Conservation (phyloP, 2,329 filamentous ascomycete genomes). For the Diaporthe citriasiana region DNA sequence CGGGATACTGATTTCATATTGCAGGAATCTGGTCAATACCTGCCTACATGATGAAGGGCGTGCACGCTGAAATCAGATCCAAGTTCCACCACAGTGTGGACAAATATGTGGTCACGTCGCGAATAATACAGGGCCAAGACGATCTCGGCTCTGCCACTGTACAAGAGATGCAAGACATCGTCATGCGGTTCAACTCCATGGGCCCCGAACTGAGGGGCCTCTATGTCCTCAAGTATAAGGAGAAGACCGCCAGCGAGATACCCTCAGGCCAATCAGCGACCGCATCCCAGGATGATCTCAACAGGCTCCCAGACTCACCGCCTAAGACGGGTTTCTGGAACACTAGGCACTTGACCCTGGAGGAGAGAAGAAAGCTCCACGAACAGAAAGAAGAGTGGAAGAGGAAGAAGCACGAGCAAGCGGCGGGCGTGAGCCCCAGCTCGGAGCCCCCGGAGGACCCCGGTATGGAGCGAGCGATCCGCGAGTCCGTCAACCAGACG, state of each 20-base stretch:
- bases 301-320: conserved; percentile 38
- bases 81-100: conserved; percentile 78
- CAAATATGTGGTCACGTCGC: conserved; percentile 84
- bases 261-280: conserved; percentile 45
- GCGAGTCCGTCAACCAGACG: conserved; percentile 76
- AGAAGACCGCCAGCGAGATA: conserved; percentile 54
- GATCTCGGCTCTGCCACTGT: conserved; percentile 69
- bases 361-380: conserved; percentile 66
- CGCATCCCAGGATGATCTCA: conserved; percentile 12
- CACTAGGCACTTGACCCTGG: conserved; percentile 62
- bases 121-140: conserved; percentile 81
- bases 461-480: conserved; percentile 81
- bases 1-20: conserved; percentile 31
- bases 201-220: conserved; percentile 73
- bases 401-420: conserved; percentile 49
- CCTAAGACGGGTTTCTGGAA: conserved; percentile 63
- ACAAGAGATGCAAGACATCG: conserved; percentile 74
- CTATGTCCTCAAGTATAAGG: conserved; percentile 66
- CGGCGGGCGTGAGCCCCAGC: conserved; percentile 8
- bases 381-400: conserved; percentile 62
- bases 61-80: conserved; percentile 83
- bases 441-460: conserved; percentile 57
- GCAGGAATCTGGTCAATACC: conserved; percentile 77
- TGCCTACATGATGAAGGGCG: conserved; percentile 85
- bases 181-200: conserved; percentile 74